Evolutionary conservation across 2,329 filamentous ascomycete species (phyloP).

Genomic region (Dactylellina drechsleri): DNA sequence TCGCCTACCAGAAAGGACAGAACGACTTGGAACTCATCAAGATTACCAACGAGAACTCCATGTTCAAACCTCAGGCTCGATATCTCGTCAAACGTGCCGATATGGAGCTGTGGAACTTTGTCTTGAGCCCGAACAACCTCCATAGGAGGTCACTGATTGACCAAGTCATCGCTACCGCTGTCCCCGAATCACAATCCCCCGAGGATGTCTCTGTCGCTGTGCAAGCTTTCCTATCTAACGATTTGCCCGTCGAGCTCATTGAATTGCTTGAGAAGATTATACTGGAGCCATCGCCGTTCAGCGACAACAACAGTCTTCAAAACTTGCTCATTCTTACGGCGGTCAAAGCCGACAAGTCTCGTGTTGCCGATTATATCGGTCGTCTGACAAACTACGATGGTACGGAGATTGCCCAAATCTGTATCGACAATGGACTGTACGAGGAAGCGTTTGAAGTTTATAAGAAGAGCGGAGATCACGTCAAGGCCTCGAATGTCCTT

Average conservation of each 20-base stretch:
- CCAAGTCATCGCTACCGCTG: constrained; percentile 93
- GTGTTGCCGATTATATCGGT: constrained; percentile 96
- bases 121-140: constrained; percentile 93
- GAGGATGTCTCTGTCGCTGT: constrained; percentile 95
- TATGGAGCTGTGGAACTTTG: constrained; percentile 90
- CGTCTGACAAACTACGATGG: constrained; percentile 87
- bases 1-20: constrained; percentile 94
- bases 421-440: constrained; percentile 91
- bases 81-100: constrained; percentile 93
- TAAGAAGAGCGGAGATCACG: constrained; percentile 95
- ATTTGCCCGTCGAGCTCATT: constrained; percentile 92
- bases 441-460: constrained; percentile 98
- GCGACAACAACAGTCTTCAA: constrained; percentile 94
- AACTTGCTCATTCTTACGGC: constrained; percentile 96
- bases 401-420: constrained; percentile 86
- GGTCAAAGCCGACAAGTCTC: constrained; percentile 92
- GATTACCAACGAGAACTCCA: constrained; percentile 99
- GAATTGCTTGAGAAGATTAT: constrained; percentile 99
- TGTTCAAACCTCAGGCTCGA: constrained; percentile 97
- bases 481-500: constrained; percentile 86
- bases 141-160: constrained; percentile 93
- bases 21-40: constrained; percentile 97
- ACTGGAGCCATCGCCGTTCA: constrained; percentile 98
- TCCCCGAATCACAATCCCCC: constrained; percentile 90
- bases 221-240: constrained; percentile 87